These are phyloP conservation scores for Sugiyamaella marilandica DNA, from an alignment of 805 yeast species.

Conservation along the genomic window DNA sequence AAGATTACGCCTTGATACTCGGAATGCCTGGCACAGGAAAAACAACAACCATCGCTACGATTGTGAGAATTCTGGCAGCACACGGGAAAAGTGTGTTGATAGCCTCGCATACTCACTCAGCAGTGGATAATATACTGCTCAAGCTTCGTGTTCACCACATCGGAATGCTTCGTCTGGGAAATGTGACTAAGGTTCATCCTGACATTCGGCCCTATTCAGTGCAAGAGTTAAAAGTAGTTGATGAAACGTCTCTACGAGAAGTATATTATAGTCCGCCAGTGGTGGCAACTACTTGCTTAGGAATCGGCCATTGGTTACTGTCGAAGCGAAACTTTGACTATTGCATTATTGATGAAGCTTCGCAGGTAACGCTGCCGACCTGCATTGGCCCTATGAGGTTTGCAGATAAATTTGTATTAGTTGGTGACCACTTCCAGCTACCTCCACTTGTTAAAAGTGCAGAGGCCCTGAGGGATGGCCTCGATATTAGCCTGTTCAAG, in stretches of 20 bases:
- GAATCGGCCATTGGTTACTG: constrained; percentile 62
- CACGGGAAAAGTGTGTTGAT: constrained; percentile 65
- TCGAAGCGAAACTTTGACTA: constrained; percentile 67
- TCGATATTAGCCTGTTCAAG: constrained; percentile 74
- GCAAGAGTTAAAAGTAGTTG: constrained; percentile 27
- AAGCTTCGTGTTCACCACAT: constrained; percentile 48
- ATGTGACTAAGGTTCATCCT: constrained; percentile 52
- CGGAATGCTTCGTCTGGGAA: constrained; percentile 63
- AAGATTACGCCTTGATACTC: constrained; percentile 73
- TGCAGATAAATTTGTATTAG: constrained; percentile 76
- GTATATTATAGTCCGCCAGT: constrained; percentile 56
- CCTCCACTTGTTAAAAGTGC: constrained; percentile 80
- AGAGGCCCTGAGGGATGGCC: constrained; percentile 58
- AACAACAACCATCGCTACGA: constrained; percentile 79
- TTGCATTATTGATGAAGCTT: constrained; percentile 94
- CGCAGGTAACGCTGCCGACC: constrained; percentile 88
- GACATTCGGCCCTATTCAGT: constrained; percentile 53
- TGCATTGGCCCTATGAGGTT: constrained; percentile 82
- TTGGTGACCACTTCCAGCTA: constrained; percentile 94
- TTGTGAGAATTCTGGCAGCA: constrained; percentile 57
- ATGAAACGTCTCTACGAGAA: constrained; percentile 43
- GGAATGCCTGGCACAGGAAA: constrained; percentile 99
- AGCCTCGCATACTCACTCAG: constrained; percentile 89
- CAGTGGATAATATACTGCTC: constrained; percentile 85
- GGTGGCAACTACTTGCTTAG: constrained; percentile 86